These are phyloP conservation scores for Chalaropsis ovoidea DNA, from an alignment of 2,329 filamentous ascomycete genomes.

Conservation along the genomic window DNA sequence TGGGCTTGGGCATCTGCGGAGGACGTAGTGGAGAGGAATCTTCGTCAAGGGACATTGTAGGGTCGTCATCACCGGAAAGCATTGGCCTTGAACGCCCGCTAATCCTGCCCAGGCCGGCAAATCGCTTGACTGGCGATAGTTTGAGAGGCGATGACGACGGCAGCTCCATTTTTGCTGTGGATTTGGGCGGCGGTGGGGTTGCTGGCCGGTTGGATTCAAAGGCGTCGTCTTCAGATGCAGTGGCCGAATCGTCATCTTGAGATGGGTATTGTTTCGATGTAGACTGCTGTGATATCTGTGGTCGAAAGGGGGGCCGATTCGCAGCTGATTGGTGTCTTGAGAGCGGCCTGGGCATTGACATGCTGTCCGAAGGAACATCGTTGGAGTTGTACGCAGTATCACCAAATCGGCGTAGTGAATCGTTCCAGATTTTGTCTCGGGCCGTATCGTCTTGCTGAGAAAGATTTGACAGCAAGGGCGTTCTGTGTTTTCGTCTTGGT, in stretches of 20 bases:
- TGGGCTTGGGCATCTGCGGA: not conserved
- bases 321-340: not conserved
- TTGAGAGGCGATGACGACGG: slow-evolving; percentile 9
- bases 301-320: not conserved
- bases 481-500: not conserved
- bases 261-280: not conserved
- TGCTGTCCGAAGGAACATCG: not conserved
- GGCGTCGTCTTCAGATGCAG: slow-evolving; percentile 19
- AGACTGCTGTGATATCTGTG: not conserved
- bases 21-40: not conserved
- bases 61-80: slow-evolving; percentile 1
- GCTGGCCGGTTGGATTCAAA: slow-evolving; percentile 16
- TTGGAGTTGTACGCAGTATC: not conserved
- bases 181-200: not conserved
- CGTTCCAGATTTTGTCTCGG: not conserved
- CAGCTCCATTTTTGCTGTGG: not conserved
- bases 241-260: not conserved
- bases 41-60: slow-evolving; percentile 18
- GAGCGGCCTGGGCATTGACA: not conserved
- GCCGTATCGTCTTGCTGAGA: not conserved
- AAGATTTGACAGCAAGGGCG: not conserved
- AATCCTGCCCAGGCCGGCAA: slow-evolving; percentile 16
- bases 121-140: not conserved
- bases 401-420: not conserved
- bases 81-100: not conserved